Evolutionary conservation across 306 rosid genomes (phyloP), one percentile per base, ranked within the genome.

Genomic region (Gillenia trifoliata): DNA sequence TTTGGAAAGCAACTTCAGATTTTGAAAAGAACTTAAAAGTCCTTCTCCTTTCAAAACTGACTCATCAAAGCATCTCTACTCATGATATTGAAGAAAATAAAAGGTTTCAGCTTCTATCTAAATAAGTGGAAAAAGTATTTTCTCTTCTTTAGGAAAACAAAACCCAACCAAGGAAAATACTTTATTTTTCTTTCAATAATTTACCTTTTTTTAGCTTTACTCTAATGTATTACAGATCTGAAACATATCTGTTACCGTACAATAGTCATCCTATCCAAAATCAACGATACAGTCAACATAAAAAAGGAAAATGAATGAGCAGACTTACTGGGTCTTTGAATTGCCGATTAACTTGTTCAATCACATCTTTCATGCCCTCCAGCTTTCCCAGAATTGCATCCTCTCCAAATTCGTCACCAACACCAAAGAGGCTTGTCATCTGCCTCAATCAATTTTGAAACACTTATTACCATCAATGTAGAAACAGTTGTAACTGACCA

Each of bases 291-390:
- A 71, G 66, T 64, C 45, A 56, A 20, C 25, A 52, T 17, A 62
- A 40, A 59, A 23, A 10, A 34, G 30, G 13, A 29, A 8, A 40
- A 49, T 3, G 57, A 71, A 25, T 11, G 26, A 64, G 56, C n/a
- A 60, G 36, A 76, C 90, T 83, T 92, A 95, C 98, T 3, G 99
- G 99, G 78, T 92, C 90, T 85, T 92, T 95, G 85, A 95, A 95
- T 85, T 95, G 99, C 85, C 55, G 73, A 71, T 95, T 95, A 52
- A 95, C 99, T 92, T 92, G 96, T 81, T 92, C 98, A 28, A 95
- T 92, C 52, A 95, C 91, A 56, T 92, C 98, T 83, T 83, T 95
- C 99, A 95, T 92, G 84, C 98, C 92, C 83, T 92, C 98, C 25
- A 95, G 90, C 92, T 61, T 89, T 85, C 99, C 99, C 64, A 95